Evolutionary conservation across 257 asterid species (phyloP).

Genomic region (Anisodus tanguticus): DNA sequence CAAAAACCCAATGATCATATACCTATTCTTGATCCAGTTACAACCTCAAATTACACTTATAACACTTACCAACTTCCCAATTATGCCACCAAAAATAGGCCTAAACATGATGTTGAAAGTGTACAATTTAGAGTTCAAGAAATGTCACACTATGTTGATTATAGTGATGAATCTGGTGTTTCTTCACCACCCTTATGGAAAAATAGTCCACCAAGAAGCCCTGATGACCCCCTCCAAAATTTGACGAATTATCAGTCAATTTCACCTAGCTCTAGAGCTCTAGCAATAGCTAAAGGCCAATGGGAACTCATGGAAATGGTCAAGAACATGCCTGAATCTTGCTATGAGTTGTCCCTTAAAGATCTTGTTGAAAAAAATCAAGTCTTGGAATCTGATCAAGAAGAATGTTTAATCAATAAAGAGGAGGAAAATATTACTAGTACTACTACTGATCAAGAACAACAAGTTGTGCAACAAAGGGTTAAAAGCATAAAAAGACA

Average conservation of each 20-base stretch:
- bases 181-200: conserved; percentile 78
- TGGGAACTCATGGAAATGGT: conserved; percentile 94
- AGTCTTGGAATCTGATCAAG: conserved; percentile 34
- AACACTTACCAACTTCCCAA: neutral
- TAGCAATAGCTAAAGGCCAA: conserved; percentile 77
- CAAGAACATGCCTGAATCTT: conserved; percentile 73
- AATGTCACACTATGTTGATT: conserved; percentile 20
- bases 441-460: neutral
- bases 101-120: conserved; percentile 20
- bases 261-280: conserved; percentile 60
- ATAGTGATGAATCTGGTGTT: conserved; percentile 54
- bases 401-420: conserved; percentile 31
- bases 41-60: conserved; percentile 30
- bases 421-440: neutral
- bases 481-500: conserved; percentile 28
- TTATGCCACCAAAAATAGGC: neutral
- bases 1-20: conserved; percentile 10
- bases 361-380: conserved; percentile 66
- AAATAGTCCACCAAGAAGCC: conserved; percentile 42
- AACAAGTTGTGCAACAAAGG: conserved; percentile 29
- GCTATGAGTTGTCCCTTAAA: conserved; percentile 68
- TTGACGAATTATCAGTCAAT: conserved; percentile 32
- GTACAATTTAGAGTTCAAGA: conserved; percentile 48
- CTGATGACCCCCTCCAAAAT: conserved; percentile 40
- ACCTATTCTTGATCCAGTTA: conserved; percentile 34